Evolutionary conservation across 805 yeast genomes (phyloP).

Genomic region (Myxozyma monticola): DNA sequence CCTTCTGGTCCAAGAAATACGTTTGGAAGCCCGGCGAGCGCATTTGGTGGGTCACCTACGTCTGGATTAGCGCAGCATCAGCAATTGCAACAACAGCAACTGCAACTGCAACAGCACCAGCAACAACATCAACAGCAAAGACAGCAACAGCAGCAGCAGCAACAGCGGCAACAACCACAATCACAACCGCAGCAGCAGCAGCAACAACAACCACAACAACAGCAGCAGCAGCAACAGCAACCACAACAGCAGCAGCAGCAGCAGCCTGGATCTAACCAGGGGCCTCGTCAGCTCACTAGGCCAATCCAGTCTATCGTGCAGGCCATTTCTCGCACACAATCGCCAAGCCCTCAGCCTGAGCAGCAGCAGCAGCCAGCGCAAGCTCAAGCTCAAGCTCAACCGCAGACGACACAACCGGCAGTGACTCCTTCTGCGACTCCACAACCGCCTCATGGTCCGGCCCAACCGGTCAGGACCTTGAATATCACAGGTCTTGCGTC

Average conservation of each 20-base stretch:
- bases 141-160: conserved; percentile 5
- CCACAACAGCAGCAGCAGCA: background rate
- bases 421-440: too few relatives aligned
- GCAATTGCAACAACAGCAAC: background rate
- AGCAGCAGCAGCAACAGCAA: conserved; percentile 4
- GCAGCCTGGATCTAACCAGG: background rate
- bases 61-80: background rate
- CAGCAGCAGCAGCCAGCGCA: conserved; percentile 3
- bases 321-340: background rate
- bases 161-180: background rate
- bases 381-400: background rate
- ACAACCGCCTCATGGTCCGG: too few relatives aligned
- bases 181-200: background rate
- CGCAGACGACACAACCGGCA: background rate
- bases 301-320: conserved; percentile 3
- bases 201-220: background rate
- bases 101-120: background rate
- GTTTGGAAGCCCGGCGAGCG: too few relatives aligned
- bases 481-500: too few relatives aligned
- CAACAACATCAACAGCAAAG: conserved; percentile 4
- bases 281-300: background rate
- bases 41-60: background rate
- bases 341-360: background rate
- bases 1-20: too few relatives aligned
- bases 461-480: too few relatives aligned